A percentile compares a stretch with the other conserved stretches of the same genome.
Conservation (phyloP, 129 eudicot species). For the Apium graveolens region DNA sequence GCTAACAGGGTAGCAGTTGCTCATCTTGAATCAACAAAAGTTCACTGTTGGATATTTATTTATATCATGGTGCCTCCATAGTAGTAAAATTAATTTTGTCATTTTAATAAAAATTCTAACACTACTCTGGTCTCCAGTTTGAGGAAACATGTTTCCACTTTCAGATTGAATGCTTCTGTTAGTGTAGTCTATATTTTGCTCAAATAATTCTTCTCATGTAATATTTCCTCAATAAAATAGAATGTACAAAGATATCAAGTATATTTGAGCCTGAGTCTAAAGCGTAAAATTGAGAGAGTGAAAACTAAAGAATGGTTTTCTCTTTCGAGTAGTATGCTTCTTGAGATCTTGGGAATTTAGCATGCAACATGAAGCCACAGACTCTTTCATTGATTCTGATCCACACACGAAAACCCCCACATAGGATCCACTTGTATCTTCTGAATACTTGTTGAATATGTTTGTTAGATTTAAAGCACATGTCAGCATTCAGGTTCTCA, state of each 20-base stretch:
- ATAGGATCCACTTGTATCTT: constrained; percentile 42
- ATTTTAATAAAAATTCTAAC: too few relatives aligned
- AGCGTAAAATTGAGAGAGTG: constrained; percentile 76
- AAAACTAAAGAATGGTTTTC: constrained; percentile 44
- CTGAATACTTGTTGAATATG: constrained; percentile 34
- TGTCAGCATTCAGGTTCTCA: constrained; percentile 12
- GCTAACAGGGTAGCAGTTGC: too few relatives aligned
- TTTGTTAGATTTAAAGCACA: constrained; percentile 30
- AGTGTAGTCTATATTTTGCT: too few relatives aligned
- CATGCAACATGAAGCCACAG: constrained; percentile 57
- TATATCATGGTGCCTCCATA: too few relatives aligned
- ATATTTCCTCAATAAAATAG: background rate
- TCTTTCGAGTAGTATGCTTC: constrained; percentile 18
- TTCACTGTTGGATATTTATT: too few relatives aligned
- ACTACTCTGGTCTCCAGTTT: too few relatives aligned
- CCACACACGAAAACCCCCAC: constrained; percentile 83
- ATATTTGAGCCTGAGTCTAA: constrained; percentile 10
- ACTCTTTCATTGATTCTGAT: constrained; percentile 70
- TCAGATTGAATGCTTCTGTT: too few relatives aligned
- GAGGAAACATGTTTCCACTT: too few relatives aligned
- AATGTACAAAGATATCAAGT: background rate
- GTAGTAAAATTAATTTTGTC: too few relatives aligned
- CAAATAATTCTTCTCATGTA: too few relatives aligned
- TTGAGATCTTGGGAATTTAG: constrained; percentile 28
- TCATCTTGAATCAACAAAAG: too few relatives aligned